These are phyloP conservation scores for Boletus bicolor DNA, from an alignment of 768 basidiomycete species.

Conservation along the genomic window DNA sequence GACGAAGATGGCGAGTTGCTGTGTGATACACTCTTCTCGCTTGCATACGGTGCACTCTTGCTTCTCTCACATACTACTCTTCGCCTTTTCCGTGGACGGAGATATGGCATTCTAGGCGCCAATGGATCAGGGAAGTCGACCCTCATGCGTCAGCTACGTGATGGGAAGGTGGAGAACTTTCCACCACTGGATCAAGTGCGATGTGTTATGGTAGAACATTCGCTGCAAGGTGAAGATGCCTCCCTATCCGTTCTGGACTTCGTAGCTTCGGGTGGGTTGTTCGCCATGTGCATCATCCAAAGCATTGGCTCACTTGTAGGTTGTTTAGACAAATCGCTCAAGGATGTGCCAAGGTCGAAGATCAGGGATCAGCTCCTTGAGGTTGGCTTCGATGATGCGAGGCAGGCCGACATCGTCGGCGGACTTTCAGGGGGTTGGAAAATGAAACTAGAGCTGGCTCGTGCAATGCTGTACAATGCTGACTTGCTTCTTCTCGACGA, in stretches of 20 bases:
- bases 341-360: conserved; percentile 57
- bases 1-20: conserved; percentile 80
- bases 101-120: conserved; percentile 94
- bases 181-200: conserved; percentile 83
- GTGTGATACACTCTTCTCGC: conserved; percentile 91
- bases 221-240: conserved; percentile 89
- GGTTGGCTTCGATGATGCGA: conserved; percentile 87
- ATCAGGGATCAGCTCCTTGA: conserved; percentile 78
- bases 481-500: conserved; percentile 84
- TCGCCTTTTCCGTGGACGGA: conserved; percentile 82
- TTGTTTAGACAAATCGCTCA: conserved; percentile 63
- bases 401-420: conserved; percentile 83
- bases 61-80: conserved; percentile 92
- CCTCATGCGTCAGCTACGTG: conserved; percentile 90
- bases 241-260: conserved; percentile 84
- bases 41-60: conserved; percentile 92
- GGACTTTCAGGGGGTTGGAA: conserved; percentile 98
- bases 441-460: conserved; percentile 95
- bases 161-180: conserved; percentile 96
- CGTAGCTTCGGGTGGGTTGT: conserved; percentile 69
- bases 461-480: conserved; percentile 96
- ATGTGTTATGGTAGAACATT: conserved; percentile 96
- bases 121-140: conserved; percentile 97
- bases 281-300: conserved; percentile 3
- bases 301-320: not conserved